Percentiles rank a stretch among this genome's conserved stretches.
Evolutionary conservation across 2,329 filamentous ascomycete species (phyloP).

Genomic region (Elsinoe necatrix): DNA sequence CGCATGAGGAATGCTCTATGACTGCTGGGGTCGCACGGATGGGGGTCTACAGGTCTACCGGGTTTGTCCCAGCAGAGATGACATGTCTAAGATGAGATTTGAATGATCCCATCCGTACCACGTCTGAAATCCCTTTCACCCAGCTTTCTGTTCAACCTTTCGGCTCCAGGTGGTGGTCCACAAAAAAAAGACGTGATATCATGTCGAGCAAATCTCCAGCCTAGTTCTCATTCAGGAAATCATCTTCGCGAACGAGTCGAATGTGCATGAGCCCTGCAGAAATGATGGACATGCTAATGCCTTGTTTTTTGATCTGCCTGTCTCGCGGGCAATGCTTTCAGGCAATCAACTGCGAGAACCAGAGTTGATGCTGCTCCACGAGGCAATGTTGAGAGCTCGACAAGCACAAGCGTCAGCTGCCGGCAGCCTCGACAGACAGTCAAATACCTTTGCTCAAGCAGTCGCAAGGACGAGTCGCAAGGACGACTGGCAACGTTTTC

Average conservation of each 20-base stretch:
- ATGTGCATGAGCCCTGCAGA: background rate
- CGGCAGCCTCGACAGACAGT: conserved; percentile 8
- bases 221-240: background rate
- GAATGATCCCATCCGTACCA: background rate
- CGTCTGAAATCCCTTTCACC: background rate
- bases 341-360: conserved; percentile 7
- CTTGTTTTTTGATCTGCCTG: background rate
- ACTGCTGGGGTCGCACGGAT: background rate
- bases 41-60: background rate
- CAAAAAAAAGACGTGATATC: background rate
- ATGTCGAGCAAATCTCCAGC: background rate
- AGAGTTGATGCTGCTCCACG: background rate
- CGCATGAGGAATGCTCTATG: background rate
- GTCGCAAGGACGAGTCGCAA: background rate
- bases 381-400: background rate
- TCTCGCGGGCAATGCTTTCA: conserved; percentile 5
- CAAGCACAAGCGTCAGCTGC: background rate
- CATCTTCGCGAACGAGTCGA: background rate
- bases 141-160: background rate
- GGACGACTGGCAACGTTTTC: background rate
- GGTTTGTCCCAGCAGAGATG: background rate
- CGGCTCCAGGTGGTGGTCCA: background rate
- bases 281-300: conserved; percentile 1
- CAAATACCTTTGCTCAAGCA: background rate
- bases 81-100: background rate